Percentiles rank a stretch among this genome's conserved stretches.
Conservation (phyloP, 805 yeast species). For the Pichia manshurica region DNA sequence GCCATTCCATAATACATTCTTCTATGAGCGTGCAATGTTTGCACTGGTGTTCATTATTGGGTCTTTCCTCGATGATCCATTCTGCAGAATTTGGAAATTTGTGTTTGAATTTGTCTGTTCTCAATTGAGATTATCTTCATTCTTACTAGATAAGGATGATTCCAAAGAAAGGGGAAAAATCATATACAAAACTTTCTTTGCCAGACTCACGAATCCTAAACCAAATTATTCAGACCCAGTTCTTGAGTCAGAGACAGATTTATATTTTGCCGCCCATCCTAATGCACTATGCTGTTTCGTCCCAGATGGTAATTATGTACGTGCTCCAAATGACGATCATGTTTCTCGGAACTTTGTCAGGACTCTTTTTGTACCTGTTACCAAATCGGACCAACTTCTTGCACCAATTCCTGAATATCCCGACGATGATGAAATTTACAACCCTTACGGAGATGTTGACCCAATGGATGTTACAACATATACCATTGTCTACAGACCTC, state of each 20-base stretch:
- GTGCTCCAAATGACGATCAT: slow-evolving; percentile 84
- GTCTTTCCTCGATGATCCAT: slow-evolving; percentile 1
- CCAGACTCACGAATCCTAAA: slow-evolving; percentile 30
- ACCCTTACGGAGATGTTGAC: slow-evolving; percentile 34
- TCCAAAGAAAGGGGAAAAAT: slow-evolving; percentile 68
- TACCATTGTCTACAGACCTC: slow-evolving; percentile 82
- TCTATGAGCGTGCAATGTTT: slow-evolving; percentile 9
- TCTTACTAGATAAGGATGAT: slow-evolving; percentile 56
- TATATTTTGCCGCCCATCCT: slow-evolving; percentile 38
- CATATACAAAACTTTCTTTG: slow-evolving; percentile 45
- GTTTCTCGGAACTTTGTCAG: slow-evolving; percentile 60
- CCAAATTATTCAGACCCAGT: slow-evolving; percentile 55
- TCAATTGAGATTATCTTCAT: slow-evolving; percentile 71
- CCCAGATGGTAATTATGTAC: slow-evolving; percentile 73
- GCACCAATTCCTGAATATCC: slow-evolving; percentile 33
- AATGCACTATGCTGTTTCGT: slow-evolving; percentile 52
- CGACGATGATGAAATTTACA: slow-evolving; percentile 24
- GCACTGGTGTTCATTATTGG: slow-evolving; percentile 10
- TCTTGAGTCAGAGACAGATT: slow-evolving; percentile 39
- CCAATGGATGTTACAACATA: slow-evolving; percentile 38
- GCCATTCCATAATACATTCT: slow-evolving; percentile 18
- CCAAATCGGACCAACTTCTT: slow-evolving; percentile 65
- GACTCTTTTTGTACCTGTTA: slow-evolving; percentile 74
- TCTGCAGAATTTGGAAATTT: slow-evolving; percentile 43
- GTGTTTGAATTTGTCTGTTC: slow-evolving; percentile 52